These are phyloP conservation scores for Plasmodium fragile DNA, from an alignment of 169 alveolate species.

Conservation along the genomic window DNA sequence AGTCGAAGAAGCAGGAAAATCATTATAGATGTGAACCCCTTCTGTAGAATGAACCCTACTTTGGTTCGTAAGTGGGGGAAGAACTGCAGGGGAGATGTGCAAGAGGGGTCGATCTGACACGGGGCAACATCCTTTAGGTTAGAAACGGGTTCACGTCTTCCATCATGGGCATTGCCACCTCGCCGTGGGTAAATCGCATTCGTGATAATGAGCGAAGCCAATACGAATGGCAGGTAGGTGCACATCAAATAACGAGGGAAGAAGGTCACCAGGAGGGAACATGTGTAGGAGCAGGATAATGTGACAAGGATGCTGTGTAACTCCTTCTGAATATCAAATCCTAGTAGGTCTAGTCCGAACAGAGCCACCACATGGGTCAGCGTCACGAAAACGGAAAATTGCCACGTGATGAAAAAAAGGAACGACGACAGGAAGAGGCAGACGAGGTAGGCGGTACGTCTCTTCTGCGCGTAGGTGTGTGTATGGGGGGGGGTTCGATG, in stretches of 20 bases:
- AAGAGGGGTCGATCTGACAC: neutral
- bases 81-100: neutral
- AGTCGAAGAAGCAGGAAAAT: constrained; percentile 30
- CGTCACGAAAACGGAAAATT: constrained; percentile 46
- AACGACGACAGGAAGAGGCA: constrained; percentile 20
- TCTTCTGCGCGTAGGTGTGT: neutral
- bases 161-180: neutral
- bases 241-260: constrained; percentile 56
- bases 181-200: neutral
- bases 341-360: constrained; percentile 41
- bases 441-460: neutral
- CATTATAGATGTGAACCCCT: constrained; percentile 45
- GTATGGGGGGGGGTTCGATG: neutral
- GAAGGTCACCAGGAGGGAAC: constrained; percentile 2
- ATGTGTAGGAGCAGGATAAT: constrained; percentile 14
- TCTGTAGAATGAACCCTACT: constrained; percentile 8
- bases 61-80: neutral
- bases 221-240: constrained; percentile 54
- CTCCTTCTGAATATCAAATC: constrained; percentile 25
- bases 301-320: neutral
- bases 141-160: neutral
- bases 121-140: neutral
- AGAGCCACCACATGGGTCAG: constrained; percentile 44
- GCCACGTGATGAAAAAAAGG: constrained; percentile 48
- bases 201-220: constrained; percentile 15